Evolutionary conservation across 352 stramenopile species (phyloP).

Genomic region (Elongisporangium prolatum): DNA sequence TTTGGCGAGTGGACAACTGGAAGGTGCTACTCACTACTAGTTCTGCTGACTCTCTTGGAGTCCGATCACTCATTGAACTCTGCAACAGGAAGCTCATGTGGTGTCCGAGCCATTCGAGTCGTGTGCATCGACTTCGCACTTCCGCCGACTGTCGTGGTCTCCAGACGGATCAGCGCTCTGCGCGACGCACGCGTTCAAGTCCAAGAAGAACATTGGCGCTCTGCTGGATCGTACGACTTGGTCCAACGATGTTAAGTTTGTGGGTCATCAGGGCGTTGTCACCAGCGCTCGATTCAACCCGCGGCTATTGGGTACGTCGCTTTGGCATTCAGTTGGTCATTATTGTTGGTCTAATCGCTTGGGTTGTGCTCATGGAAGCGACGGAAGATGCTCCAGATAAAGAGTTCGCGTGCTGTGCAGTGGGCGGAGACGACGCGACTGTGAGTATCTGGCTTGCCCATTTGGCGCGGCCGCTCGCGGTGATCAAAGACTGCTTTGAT

Average conservation of each 20-base stretch:
- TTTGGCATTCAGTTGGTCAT: neutral
- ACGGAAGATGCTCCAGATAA: constrained; percentile 54
- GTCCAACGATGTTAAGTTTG: constrained; percentile 84
- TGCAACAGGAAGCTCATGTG: constrained; percentile 32
- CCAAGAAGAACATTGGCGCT: constrained; percentile 83
- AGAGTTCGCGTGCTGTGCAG: constrained; percentile 80
- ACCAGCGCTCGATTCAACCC: constrained; percentile 82
- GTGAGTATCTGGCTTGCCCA: constrained; percentile 86
- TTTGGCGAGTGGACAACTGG: constrained; percentile 83
- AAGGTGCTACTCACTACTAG: constrained; percentile 19
- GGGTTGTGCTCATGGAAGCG: constrained; percentile 23
- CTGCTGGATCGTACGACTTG: constrained; percentile 72
- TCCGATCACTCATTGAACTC: neutral
- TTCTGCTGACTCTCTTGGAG: neutral
- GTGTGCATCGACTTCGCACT: constrained; percentile 78
- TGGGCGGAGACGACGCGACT: constrained; percentile 78
- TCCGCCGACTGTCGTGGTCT: constrained; percentile 80
- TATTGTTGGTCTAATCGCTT: neutral
- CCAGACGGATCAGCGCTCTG: constrained; percentile 78
- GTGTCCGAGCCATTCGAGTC: constrained; percentile 72
- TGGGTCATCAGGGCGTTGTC: constrained; percentile 75
- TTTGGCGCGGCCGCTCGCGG: constrained; percentile 62
- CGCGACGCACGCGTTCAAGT: constrained; percentile 81
- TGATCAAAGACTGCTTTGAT: constrained; percentile 84
- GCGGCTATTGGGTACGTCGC: constrained; percentile 52